Percentiles rank a stretch among this genome's conserved stretches.
Evolutionary conservation across 108 stramenopile genomes (phyloP).

Genomic region (Pseudonitzschia pungens): DNA sequence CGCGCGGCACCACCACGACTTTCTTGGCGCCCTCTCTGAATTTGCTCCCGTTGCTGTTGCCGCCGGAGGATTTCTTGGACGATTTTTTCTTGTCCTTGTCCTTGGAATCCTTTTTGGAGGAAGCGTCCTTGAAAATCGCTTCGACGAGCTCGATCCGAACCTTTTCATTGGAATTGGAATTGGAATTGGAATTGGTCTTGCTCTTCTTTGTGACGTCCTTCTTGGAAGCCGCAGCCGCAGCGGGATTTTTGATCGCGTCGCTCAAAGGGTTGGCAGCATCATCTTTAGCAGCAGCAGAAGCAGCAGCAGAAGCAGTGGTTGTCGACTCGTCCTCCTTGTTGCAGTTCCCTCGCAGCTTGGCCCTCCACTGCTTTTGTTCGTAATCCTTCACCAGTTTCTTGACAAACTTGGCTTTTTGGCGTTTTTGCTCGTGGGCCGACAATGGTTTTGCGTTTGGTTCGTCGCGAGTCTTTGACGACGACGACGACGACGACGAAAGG

Average conservation of each 20-base stretch:
- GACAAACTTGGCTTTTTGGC: slow-evolving; percentile 32
- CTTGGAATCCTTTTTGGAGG: background rate
- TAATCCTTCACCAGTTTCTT: slow-evolving; percentile 35
- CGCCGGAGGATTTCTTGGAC: background rate
- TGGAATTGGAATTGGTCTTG: background rate
- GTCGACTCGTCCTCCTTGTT: slow-evolving; percentile 1
- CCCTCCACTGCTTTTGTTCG: slow-evolving; percentile 20
- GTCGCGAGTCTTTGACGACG: no score
- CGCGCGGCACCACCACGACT: slow-evolving; percentile 43
- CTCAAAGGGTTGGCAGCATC: no score
- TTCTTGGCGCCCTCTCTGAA: slow-evolving; percentile 51
- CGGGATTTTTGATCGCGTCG: no score
- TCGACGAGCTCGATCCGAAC: slow-evolving; percentile 59
- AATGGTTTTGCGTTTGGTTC: no score
- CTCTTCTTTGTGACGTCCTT: no score
- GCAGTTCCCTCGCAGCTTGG: slow-evolving; percentile 12
- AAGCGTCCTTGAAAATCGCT: slow-evolving; percentile 36
- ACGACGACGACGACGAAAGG: slow-evolving; percentile 5
- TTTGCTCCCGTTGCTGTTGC: slow-evolving; percentile 20
- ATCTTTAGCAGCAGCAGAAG: no score
- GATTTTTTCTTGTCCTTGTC: slow-evolving; percentile 2
- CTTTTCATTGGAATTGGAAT: background rate
- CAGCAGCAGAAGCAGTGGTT: no score
- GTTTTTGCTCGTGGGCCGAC: slow-evolving; percentile 39
- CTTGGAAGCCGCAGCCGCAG: no score